phyloP scores from a whole-genome alignment of 1,139 yeast genomes.

The Candida sp. region DNA sequence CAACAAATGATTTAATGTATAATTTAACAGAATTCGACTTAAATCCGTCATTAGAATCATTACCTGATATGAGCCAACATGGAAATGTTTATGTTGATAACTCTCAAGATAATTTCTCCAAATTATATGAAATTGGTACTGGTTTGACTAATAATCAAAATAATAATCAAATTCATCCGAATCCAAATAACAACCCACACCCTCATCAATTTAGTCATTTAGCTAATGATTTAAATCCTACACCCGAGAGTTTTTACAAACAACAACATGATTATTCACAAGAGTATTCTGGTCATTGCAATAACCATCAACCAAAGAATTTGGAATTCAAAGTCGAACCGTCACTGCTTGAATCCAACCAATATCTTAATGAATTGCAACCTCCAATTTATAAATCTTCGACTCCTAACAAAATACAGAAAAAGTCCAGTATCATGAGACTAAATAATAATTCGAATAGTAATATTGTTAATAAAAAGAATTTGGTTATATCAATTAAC shows the following conservation, averaged over 20 bases:
- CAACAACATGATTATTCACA: slow-evolving; percentile 1
- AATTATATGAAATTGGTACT: neutral
- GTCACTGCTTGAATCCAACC: neutral
- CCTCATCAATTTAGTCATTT: neutral
- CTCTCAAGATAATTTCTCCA: neutral
- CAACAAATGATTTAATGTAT: slow-evolving; percentile 19
- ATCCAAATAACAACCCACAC: slow-evolving; percentile 1
- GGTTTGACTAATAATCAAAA: neutral
- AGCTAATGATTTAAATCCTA: slow-evolving; percentile 2
- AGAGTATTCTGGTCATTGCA: neutral
- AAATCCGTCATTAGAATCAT: slow-evolving; percentile 26
- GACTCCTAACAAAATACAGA: neutral
- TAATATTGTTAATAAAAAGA: slow-evolving; percentile 13
- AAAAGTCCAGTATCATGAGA: neutral
- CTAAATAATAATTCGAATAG: slow-evolving; percentile 2
- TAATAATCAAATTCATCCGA: neutral
- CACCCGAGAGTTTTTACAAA: slow-evolving; percentile 1
- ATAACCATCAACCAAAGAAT: slow-evolving; percentile 11
- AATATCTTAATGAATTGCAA: slow-evolving; percentile 5
- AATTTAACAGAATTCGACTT: slow-evolving; percentile 23
- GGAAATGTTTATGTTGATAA: neutral
- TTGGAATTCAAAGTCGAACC: neutral
- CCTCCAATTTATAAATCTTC: slow-evolving; percentile 4
- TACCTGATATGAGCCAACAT: slow-evolving; percentile 17
- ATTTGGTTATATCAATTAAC: slow-evolving; percentile 16